Evolutionary conservation across 805 yeast genomes (phyloP), one percentile per base, ranked within the genome.

Genomic region (Kazachstania taianensis): DNA sequence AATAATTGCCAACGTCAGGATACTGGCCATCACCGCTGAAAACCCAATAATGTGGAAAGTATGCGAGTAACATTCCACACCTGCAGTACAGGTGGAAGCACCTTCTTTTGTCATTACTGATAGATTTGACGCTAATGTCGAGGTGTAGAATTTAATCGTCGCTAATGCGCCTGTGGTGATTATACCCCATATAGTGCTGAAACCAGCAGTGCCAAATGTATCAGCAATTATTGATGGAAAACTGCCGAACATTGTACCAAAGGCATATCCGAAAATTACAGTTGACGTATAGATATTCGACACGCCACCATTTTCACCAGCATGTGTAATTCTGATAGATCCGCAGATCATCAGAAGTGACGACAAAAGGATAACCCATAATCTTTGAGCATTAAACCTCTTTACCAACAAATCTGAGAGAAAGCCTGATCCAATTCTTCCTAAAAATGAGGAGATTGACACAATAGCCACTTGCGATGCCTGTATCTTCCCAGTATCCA

Each of bases 211-310:
- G 2, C 87, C 87, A 59, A 79, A 80, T 10, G 66, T 61, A 43
- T 81, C 94, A 0, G 86, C 86, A 20, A 80, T 66, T 2, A 79
- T 67, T 1, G 87, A 80, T 3, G 94, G 94, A n/a, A 76, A 77
- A 0, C 79, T 72, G 0, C 89, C 89, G 59, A 77, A 80, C 3
- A 73, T 57, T 19, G 80, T 63, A 0, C 94, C 94, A 57, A 78
- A 81, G 15, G 82, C 69, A 22, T 66, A 61, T 0, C 92, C 92
- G 36, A 73, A 65, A 4, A 76, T 49, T 3, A 67, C 58, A 0
- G 86, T 78, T 2, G 78, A 58, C 2, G 69, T 9, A 0, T 70
- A 57, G 3, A 81, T 55, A 19, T 66, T 57, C 3, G 17, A 8
- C 17, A 20, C n/a, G 10, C 10, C 19, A 13, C 12, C 13, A 14